Percentiles rank a stretch among this genome's conserved stretches.
These are phyloP conservation scores for Hibiscus syriacus DNA, from an alignment of 345 rosid species.

Conservation along the genomic window DNA sequence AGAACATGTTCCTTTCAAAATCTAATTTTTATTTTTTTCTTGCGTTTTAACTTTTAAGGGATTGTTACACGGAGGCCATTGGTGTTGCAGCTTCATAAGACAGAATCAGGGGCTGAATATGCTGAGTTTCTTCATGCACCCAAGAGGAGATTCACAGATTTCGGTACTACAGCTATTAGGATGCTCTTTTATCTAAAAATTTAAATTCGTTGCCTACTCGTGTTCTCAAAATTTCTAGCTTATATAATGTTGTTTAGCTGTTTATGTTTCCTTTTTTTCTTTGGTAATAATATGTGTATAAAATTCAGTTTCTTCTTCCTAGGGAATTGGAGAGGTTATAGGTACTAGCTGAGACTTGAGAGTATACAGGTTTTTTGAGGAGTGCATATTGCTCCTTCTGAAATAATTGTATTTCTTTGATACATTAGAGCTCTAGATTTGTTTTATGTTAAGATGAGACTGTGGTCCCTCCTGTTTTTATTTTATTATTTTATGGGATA, in stretches of 20 bases:
- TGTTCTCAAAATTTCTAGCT: neutral
- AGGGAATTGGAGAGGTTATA: neutral
- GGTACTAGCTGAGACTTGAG: too few species aligned
- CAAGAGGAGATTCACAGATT: constrained; percentile 70
- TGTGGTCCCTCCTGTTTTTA: too few species aligned
- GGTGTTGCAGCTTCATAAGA: constrained; percentile 95
- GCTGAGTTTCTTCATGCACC: constrained; percentile 98
- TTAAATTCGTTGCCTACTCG: neutral
- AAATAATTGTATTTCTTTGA: too few species aligned
- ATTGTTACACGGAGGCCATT: constrained; percentile 95
- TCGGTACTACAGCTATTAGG: constrained; percentile 51
- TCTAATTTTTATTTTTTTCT: neutral
- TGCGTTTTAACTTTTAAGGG: constrained; percentile 45
- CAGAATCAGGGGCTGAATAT: constrained; percentile 67
- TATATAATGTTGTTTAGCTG: too few species aligned
- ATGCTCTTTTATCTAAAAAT: neutral
- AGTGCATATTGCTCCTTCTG: too few species aligned
- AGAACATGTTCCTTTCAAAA: neutral
- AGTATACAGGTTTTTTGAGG: too few species aligned
- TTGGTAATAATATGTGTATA: neutral
- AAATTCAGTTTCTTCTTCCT: neutral
- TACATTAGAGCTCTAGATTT: too few species aligned
- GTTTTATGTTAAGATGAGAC: too few species aligned
- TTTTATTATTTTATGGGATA: too few species aligned
- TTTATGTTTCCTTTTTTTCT: neutral